phyloP scores from a whole-genome alignment of 305 asterid genomes.

The Lippia alba region DNA sequence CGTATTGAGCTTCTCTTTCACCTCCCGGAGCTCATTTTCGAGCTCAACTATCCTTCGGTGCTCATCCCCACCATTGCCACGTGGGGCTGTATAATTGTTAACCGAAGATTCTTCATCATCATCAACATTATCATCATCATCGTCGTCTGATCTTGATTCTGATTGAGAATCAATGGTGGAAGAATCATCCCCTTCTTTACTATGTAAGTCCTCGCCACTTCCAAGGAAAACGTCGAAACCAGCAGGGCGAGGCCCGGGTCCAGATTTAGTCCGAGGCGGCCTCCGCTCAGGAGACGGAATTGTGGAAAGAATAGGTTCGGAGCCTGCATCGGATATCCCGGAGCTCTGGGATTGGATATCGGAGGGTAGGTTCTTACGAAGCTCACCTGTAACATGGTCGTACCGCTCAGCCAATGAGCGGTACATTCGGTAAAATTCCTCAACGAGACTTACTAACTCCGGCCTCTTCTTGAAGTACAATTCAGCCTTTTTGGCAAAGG shows the following conservation, averaged over 20 bases:
- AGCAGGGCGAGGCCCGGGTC: constrained; percentile 87
- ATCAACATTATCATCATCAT: neutral
- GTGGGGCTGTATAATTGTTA: constrained; percentile 57
- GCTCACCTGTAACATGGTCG: constrained; percentile 84
- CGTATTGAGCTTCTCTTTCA: constrained; percentile 55
- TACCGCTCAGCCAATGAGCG: constrained; percentile 90
- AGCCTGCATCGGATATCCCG: constrained; percentile 71
- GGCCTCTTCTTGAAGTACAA: constrained; percentile 91
- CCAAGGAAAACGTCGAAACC: constrained; percentile 86
- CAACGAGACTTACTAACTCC: constrained; percentile 74
- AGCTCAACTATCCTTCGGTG: constrained; percentile 60
- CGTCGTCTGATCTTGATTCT: constrained; percentile 45
- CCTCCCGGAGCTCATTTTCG: constrained; percentile 62
- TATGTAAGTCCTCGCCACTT: constrained; percentile 56
- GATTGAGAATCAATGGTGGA: constrained; percentile 83
- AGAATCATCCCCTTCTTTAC: constrained; percentile 84
- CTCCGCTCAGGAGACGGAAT: constrained; percentile 56
- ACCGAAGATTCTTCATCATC: constrained; percentile 72
- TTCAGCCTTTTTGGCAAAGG: constrained; percentile 89
- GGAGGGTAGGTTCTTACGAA: constrained; percentile 67
- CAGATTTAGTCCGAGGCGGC: constrained; percentile 59
- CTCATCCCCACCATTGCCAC: constrained; percentile 57
- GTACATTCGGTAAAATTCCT: constrained; percentile 82
- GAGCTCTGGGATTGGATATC: constrained; percentile 96
- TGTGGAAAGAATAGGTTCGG: constrained; percentile 59